Percentiles rank a stretch among this genome's conserved stretches.
These are phyloP conservation scores for Cyamopsis tetragonoloba DNA, from an alignment of 306 rosid species.

Conservation along the genomic window DNA sequence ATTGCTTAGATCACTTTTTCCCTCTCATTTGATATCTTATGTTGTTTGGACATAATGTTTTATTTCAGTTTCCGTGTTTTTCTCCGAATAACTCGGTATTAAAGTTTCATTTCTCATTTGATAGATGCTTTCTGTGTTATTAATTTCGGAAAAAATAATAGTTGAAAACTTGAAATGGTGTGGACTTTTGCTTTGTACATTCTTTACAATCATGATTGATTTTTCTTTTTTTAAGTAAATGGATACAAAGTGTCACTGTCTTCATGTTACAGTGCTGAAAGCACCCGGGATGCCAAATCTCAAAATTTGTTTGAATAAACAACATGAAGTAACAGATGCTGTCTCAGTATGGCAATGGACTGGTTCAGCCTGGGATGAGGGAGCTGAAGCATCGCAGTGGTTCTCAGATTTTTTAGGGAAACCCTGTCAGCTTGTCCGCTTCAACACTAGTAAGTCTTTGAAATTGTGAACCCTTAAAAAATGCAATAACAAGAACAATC, in stretches of 20 bases:
- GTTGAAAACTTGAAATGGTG: constrained; percentile 9
- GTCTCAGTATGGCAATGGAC: constrained; percentile 88
- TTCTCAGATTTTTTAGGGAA: constrained; percentile 67
- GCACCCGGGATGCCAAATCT: constrained; percentile 91
- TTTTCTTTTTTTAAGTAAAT: neutral
- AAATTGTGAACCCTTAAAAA: neutral
- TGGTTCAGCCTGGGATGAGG: constrained; percentile 85
- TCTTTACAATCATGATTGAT: neutral
- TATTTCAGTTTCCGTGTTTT: neutral
- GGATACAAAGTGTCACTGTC: constrained; percentile 4
- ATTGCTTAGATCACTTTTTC: neutral
- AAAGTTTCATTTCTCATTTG: neutral
- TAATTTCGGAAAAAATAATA: neutral
- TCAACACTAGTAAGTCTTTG: constrained; percentile 52
- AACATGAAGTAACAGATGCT: constrained; percentile 40
- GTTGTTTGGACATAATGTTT: neutral
- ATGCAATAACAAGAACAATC: neutral
- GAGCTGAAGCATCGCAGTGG: constrained; percentile 72
- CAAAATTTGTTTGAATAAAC: constrained; percentile 54
- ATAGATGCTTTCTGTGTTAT: neutral
- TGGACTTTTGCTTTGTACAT: neutral
- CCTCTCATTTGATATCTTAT: neutral
- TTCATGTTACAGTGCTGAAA: constrained; percentile 53
- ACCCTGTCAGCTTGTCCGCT: constrained; percentile 73
- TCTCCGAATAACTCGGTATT: neutral